Percentiles rank a stretch among this genome's conserved stretches.
Evolutionary conservation across 306 rosid species (phyloP).

Genomic region (Arachis hypogaea): DNA sequence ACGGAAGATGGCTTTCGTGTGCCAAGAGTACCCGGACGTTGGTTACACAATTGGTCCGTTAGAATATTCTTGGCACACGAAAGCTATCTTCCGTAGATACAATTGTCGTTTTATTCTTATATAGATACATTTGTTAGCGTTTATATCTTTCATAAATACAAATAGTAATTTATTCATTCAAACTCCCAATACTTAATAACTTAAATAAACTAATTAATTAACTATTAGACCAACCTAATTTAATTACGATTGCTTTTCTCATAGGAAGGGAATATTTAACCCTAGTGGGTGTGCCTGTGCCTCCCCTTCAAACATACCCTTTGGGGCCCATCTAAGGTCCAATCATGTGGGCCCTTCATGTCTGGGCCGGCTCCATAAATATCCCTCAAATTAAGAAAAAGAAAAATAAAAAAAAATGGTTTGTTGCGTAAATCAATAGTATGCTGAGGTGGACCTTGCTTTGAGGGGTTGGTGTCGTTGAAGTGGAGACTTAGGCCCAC

Average conservation of each 20-base stretch:
- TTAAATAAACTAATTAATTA: too few relatives aligned
- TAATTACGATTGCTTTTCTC: conserved; percentile 64
- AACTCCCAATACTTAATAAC: too few relatives aligned
- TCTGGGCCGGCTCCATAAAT: conserved; percentile 53
- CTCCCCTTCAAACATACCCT: conserved; percentile 37
- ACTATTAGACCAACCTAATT: neutral
- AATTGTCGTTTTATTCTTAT: too few relatives aligned
- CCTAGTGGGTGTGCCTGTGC: conserved; percentile 42
- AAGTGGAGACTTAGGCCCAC: conserved; percentile 77
- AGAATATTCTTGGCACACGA: too few relatives aligned
- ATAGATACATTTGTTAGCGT: too few relatives aligned
- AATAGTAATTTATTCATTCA: too few relatives aligned
- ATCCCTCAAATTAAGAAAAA: neutral
- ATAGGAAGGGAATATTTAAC: conserved; percentile 75
- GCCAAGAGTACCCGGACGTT: too few relatives aligned
- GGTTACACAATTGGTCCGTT: too few relatives aligned
- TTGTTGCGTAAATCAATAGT: conserved; percentile 77
- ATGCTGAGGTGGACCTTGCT: conserved; percentile 68
- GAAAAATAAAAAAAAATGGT: neutral
- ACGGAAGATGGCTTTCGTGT: too few relatives aligned
- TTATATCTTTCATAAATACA: too few relatives aligned
- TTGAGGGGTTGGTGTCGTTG: conserved; percentile 66
- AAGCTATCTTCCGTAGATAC: too few relatives aligned
- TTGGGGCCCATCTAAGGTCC: conserved; percentile 75
- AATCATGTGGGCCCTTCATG: conserved; percentile 74